Evolutionary conservation across 148 eudicot species (phyloP).

Genomic region (Fagopyrum esculentum): DNA sequence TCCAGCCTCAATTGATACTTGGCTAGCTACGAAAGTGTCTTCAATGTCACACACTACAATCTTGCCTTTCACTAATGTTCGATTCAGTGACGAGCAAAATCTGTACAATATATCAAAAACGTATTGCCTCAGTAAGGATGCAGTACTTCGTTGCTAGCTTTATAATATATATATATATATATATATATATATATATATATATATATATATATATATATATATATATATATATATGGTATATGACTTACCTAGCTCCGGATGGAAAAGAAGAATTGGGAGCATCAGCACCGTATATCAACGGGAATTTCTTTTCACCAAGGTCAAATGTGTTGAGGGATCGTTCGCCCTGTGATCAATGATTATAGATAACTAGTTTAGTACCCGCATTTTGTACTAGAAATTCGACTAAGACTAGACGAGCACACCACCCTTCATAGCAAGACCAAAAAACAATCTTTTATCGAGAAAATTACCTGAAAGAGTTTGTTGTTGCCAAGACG

Average conservation of each 20-base stretch:
- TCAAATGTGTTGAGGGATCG: neutral
- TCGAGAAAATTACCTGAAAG: constrained; percentile 10
- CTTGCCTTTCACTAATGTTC: constrained; percentile 25
- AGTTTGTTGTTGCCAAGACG: constrained; percentile 26
- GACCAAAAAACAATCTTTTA: too few relatives aligned
- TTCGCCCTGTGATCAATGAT: neutral
- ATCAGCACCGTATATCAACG: constrained; percentile 6
- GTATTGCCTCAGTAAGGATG: too few relatives aligned
- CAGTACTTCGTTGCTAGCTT: too few relatives aligned
- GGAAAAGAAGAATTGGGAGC: constrained; percentile 9
- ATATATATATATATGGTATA: too few relatives aligned
- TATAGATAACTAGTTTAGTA: too few relatives aligned
- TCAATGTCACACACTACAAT: constrained; percentile 21
- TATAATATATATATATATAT: too few relatives aligned
- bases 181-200: too few relatives aligned
- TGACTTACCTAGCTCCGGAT: neutral
- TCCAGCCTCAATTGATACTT: neutral
- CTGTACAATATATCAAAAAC: constrained; percentile 8
- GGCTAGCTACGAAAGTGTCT: neutral
- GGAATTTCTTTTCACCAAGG: neutral
- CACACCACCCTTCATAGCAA: too few relatives aligned
- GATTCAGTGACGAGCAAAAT: constrained; percentile 15
- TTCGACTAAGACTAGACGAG: too few relatives aligned
- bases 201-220: too few relatives aligned
- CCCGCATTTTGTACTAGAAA: too few relatives aligned